phyloP scores from a whole-genome alignment of 192 early-diverging fungal species.

The Thoreauomyces humboldtii region DNA sequence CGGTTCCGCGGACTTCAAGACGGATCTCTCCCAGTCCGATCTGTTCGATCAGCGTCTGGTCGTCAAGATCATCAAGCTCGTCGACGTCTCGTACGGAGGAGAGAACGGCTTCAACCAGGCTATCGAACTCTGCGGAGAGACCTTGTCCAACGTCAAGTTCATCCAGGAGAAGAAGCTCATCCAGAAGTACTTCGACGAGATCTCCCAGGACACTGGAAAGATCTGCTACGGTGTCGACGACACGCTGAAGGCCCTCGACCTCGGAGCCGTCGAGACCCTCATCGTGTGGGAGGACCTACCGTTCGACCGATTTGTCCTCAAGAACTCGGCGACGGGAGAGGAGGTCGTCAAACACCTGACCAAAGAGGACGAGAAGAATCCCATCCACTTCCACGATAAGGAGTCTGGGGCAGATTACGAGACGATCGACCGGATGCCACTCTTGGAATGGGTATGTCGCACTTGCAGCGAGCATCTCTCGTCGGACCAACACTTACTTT shows the following conservation, averaged over 20 bases:
- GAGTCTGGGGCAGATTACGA: constrained; percentile 76
- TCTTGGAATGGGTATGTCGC: constrained; percentile 84
- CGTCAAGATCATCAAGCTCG: constrained; percentile 86
- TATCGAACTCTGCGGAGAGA: constrained; percentile 88
- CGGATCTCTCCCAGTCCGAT: constrained; percentile 90
- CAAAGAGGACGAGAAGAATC: constrained; percentile 83
- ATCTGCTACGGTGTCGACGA: constrained; percentile 95
- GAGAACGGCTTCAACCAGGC: constrained; percentile 99
- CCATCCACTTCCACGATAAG: constrained; percentile 64
- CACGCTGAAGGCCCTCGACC: constrained; percentile 91
- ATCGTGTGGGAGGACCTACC: constrained; percentile 98
- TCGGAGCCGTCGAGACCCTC: constrained; percentile 98
- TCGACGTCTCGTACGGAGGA: constrained; percentile 98
- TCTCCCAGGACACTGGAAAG: constrained; percentile 94
- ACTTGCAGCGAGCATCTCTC: background rate
- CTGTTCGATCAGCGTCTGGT: constrained; percentile 91
- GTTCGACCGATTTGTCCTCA: constrained; percentile 71
- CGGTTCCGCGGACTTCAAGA: constrained; percentile 99
- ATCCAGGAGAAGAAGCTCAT: constrained; percentile 99
- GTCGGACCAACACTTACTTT: no score
- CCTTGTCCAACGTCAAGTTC: constrained; percentile 95
- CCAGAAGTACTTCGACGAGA: constrained; percentile 93
- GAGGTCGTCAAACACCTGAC: constrained; percentile 71
- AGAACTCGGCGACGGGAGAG: constrained; percentile 66
- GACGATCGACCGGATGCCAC: constrained; percentile 70